Base-by-base conservation (phyloP, 768 basidiomycete genomes). In the Mycena galericulata region DNA sequence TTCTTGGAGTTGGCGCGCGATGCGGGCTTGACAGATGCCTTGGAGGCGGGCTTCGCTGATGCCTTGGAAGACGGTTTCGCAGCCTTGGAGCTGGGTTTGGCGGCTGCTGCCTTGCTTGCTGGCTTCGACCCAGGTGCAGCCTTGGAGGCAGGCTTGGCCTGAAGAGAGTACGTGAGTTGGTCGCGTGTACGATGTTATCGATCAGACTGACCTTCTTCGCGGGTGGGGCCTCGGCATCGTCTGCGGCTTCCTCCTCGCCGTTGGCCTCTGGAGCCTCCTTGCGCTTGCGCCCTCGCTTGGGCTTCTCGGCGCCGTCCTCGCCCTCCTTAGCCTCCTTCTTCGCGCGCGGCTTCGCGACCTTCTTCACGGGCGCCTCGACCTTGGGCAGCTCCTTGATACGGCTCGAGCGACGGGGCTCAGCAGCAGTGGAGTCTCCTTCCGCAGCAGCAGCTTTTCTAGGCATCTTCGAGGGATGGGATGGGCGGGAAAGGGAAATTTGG, bases 341-440 rank as follows among this genome's bases (percentile, higher is more conserved):
- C 45, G 83, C 79, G 72, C 89, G 84, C 51, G 91, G 89, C 80
- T 92, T 92, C 8, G 88, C 83, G 27, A 87, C 79, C 77, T 89
- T 92, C 86, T 90, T 92, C 18, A 78, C 80, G 40, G 77, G 76
- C 8, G 81, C 78, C 43, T 77, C 89, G 2, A 80, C 76, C 77
- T 89, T 91, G 60, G 90, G 90, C 66, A 87, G 85, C 29, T 90
- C 90, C 78, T 92, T 92, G 81, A 93, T 92, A 74, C 92, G 89
- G 34, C 86, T 80, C 10, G 91, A 92, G 80, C 92, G 92, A 78
- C 92, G 91, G 40, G 91, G 91, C 75, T 82, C 84, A 7, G 79
- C 65, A 12, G 76, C 83, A 47, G 81, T 80, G 8, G 34, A 7
- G 27, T 82, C 79, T 56, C 80, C 83, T 2, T 77, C 76, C 38